These are phyloP conservation scores for Aspergillus pseudoglaucus DNA, from an alignment of 2,329 filamentous ascomycete species.

Conservation along the genomic window DNA sequence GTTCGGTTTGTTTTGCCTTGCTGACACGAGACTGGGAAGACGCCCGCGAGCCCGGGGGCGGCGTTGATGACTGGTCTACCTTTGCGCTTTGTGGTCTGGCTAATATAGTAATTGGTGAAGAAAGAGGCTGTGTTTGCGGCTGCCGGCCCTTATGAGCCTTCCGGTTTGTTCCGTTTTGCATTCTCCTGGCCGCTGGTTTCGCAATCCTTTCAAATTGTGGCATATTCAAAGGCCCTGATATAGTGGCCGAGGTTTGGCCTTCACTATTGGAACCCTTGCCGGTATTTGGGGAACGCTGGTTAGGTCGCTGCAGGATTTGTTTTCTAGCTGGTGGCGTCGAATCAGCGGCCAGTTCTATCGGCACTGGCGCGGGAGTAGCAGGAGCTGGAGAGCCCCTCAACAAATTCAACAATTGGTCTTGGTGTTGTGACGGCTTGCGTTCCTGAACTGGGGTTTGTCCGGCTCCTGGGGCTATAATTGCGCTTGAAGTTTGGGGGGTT, in stretches of 20 bases:
- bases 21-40: constrained; percentile 9
- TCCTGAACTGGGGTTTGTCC: constrained; percentile 6
- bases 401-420: constrained; percentile 31
- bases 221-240: constrained; percentile 35
- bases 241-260: constrained; percentile 31
- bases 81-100: constrained; percentile 27
- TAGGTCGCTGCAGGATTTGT: constrained; percentile 28
- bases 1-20: constrained; percentile 24
- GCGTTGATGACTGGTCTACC: constrained; percentile 16
- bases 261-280: constrained; percentile 10
- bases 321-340: constrained; percentile 30
- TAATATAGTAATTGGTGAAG: constrained; percentile 34
- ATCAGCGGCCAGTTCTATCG: constrained; percentile 42
- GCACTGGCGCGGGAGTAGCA: constrained; percentile 22
- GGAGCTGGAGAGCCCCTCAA: constrained; percentile 20
- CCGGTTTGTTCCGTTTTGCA: constrained; percentile 14
- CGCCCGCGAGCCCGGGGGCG: constrained; percentile 5
- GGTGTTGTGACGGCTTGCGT: constrained; percentile 29
- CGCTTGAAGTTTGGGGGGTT: constrained; percentile 17
- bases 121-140: constrained; percentile 15
- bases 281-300: constrained; percentile 9
- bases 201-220: constrained; percentile 32
- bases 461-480: constrained; percentile 12
- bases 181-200: constrained; percentile 21
- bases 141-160: constrained; percentile 17